These are phyloP conservation scores for Prunus padus DNA, from an alignment of 306 rosid species.

Conservation along the genomic window DNA sequence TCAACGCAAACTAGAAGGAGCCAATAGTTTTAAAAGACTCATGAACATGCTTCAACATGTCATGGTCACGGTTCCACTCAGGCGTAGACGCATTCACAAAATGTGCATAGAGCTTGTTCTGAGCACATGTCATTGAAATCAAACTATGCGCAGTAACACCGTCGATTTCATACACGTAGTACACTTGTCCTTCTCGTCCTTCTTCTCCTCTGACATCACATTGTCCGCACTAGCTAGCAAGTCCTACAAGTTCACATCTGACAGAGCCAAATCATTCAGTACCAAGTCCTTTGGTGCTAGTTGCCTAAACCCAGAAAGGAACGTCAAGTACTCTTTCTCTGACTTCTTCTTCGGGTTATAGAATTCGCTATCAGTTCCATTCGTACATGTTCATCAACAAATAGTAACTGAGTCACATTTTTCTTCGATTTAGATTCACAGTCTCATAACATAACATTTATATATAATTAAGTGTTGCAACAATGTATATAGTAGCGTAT, in stretches of 20 bases:
- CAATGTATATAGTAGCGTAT: neutral
- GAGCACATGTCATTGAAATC: slow-evolving; percentile 81
- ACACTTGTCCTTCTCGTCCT: slow-evolving; percentile 64
- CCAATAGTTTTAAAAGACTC: slow-evolving; percentile 77
- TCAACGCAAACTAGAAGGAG: slow-evolving; percentile 21
- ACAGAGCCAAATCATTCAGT: slow-evolving; percentile 67
- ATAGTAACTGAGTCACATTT: neutral
- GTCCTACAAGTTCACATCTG: slow-evolving; percentile 84
- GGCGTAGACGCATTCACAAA: slow-evolving; percentile 82
- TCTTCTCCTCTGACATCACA: slow-evolving; percentile 66
- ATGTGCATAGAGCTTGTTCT: slow-evolving; percentile 86
- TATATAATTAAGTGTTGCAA: no score
- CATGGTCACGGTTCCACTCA: slow-evolving; percentile 78
- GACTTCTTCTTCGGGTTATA: slow-evolving; percentile 74
- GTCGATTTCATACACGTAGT: slow-evolving; percentile 78
- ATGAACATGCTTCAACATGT: slow-evolving; percentile 72
- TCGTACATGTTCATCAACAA: slow-evolving; percentile 33
- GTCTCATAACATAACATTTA: neutral
- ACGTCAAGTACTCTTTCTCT: slow-evolving; percentile 79
- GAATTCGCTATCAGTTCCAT: slow-evolving; percentile 85
- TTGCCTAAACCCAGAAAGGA: slow-evolving; percentile 61
- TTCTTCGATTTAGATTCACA: neutral
- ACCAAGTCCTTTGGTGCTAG: slow-evolving; percentile 70
- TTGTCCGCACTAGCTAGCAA: slow-evolving; percentile 55
- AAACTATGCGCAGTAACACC: slow-evolving; percentile 70